Percentiles rank a stretch among this genome's conserved stretches.
These are phyloP conservation scores for Astrephomene gubernaculifera DNA, from an alignment of 139 green algal genomes.

Conservation along the genomic window DNA sequence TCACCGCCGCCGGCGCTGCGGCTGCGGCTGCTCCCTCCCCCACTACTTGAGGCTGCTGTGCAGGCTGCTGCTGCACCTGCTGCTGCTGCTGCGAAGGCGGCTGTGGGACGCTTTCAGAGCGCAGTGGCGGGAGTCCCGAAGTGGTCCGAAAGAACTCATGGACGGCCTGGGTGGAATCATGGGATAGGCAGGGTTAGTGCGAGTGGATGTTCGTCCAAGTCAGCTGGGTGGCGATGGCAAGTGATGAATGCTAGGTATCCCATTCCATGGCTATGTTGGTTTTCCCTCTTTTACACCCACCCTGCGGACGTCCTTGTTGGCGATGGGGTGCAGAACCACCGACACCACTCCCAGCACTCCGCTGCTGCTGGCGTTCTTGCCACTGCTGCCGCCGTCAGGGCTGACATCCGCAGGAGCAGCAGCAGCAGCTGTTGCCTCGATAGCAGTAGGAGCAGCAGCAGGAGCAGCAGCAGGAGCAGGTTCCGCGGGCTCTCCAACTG, in stretches of 20 bases:
- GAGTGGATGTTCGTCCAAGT: too few relatives aligned
- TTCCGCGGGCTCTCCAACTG: neutral
- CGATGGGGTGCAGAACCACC: conserved; percentile 54
- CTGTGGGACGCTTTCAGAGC: conserved; percentile 19
- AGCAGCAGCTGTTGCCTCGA: neutral
- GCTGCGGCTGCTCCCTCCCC: neutral
- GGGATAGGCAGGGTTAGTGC: too few relatives aligned
- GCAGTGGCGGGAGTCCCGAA: conserved; percentile 43
- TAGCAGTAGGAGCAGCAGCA: neutral
- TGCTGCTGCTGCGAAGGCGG: neutral
- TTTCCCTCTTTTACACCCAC: too few relatives aligned
- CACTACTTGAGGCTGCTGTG: neutral
- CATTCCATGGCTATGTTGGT: too few relatives aligned
- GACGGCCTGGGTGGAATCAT: conserved; percentile 14
- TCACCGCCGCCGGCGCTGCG: neutral
- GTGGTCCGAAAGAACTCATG: conserved; percentile 60
- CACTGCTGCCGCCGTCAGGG: neutral
- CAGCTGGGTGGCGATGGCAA: too few relatives aligned
- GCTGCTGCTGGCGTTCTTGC: neutral
- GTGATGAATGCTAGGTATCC: too few relatives aligned
- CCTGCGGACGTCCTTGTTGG: conserved; percentile 58
- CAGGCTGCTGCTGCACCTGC: neutral
- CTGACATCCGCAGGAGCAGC: neutral
- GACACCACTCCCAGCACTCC: neutral
- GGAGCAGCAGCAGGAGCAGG: neutral